Base-by-base conservation (phyloP, 345 rosid genomes). In the Acer yangbiense region DNA sequence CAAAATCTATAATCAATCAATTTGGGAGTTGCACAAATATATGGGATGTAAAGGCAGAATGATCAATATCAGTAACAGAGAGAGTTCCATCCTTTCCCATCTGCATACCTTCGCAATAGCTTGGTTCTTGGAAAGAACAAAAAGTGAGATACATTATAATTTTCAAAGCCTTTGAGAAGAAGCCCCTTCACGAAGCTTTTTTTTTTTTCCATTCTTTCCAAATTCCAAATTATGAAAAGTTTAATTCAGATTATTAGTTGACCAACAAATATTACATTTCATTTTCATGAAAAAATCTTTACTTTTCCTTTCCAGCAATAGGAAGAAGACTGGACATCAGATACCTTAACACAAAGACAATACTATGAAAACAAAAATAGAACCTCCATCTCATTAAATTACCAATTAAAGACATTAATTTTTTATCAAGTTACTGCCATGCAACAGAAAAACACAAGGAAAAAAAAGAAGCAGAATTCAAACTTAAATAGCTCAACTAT, bases 61-160 rank as follows among this genome's bases (percentile, higher is more conserved):
- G 29, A 25, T 41, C 61, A 20, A 18, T 44, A 7, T 63, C 27
- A 50, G 64, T 39, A 18, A 75, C 14, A 20, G 61, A 17, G 61
- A 25, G 43, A 61, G 23, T 46, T 61, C 55, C 57, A 25, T 64
- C 35, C 17, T 52, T 66, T 39, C 20, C 10, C 58, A 44, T 62
- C 43, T 29, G 68, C 67, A 61, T 46, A 43, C 52, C 72, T 52
- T 75, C 25, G 23, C 39, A 35, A 20, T 50, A 66, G 65, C 39
- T 52, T 35, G 23, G 21, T 39, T 66, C 43, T 73, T 25, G 6
- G 11, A 62, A 16, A 61, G 43, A 8, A 74, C 6, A 17, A 65
- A 63, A 54, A 20, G 65, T 0, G 21, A 39, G 39, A 13, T 35
- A 35, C 35, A 39, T 66, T 66, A 32, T 65, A 27, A 32, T n/a